Percentiles rank a stretch among this genome's conserved stretches.
Conservation (phyloP, 352 stramenopile genomes). For the Albugo laibachii region DNA sequence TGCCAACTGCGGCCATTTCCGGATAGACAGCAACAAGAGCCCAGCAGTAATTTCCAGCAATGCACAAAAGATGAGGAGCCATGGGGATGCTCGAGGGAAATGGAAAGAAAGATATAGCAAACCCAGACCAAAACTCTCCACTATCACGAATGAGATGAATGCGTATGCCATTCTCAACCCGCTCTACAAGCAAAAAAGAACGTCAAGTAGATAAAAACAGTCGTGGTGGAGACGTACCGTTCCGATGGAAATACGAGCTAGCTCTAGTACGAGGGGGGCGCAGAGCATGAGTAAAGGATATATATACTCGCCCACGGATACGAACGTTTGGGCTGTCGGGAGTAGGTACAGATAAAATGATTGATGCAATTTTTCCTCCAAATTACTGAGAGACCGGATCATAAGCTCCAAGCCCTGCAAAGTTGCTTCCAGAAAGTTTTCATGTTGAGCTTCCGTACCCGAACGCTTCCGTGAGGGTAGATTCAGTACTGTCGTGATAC, state of each 20-base stretch:
- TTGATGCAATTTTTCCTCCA: slow-evolving; percentile 78
- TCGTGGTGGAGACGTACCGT: background rate
- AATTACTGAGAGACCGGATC: slow-evolving; percentile 62
- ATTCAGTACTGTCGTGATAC: slow-evolving; percentile 28
- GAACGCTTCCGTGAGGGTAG: slow-evolving; percentile 1
- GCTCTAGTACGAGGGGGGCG: too few species aligned
- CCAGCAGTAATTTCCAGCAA: too few species aligned
- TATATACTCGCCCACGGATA: slow-evolving; percentile 77
- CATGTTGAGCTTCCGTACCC: background rate
- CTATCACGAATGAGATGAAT: slow-evolving; percentile 8
- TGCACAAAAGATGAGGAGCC: too few species aligned
- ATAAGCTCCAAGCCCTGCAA: slow-evolving; percentile 41
- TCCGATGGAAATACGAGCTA: background rate
- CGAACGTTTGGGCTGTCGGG: slow-evolving; percentile 42
- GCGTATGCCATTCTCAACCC: background rate
- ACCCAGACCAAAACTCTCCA: slow-evolving; percentile 13
- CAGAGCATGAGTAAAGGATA: slow-evolving; percentile 42
- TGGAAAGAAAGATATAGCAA: slow-evolving; percentile 4
- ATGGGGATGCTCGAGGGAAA: too few species aligned
- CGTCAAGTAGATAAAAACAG: background rate
- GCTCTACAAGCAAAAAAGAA: background rate
- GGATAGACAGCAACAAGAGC: too few species aligned
- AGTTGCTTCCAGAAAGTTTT: slow-evolving; percentile 14
- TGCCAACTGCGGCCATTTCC: too few species aligned
- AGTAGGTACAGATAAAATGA: slow-evolving; percentile 80